A percentile compares a stretch with the other conserved stretches of the same genome.
phyloP scores from a whole-genome alignment of 1,284 basidiomycete species.

The Boletellus deceptivus region DNA sequence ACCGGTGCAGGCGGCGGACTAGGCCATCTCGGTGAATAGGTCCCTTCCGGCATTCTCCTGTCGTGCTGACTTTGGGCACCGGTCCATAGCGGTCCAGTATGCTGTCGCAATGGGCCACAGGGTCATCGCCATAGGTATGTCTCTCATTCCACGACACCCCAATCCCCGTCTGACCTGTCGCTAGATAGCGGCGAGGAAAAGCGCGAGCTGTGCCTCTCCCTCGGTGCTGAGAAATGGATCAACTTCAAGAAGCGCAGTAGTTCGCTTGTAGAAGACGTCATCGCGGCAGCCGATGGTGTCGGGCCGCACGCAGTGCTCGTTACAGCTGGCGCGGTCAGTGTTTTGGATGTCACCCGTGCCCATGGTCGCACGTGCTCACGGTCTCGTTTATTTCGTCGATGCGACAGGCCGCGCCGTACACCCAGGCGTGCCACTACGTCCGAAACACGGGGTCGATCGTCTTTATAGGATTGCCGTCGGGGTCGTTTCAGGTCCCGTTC shows the following conservation, averaged over 20 bases:
- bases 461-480: slow-evolving; percentile 53
- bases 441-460: slow-evolving; percentile 57
- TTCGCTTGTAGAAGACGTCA: slow-evolving; percentile 46
- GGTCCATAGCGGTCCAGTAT: slow-evolving; percentile 56
- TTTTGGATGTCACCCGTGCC: background rate
- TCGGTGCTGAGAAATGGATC: slow-evolving; percentile 70
- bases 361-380: background rate
- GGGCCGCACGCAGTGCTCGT: slow-evolving; percentile 70
- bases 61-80: background rate
- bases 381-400: background rate
- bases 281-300: slow-evolving; percentile 55
- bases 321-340: slow-evolving; percentile 44
- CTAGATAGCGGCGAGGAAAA: slow-evolving; percentile 68
- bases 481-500: slow-evolving; percentile 46
- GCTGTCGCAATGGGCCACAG: slow-evolving; percentile 63
- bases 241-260: slow-evolving; percentile 62
- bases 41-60: background rate
- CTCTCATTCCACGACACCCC: background rate
- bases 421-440: slow-evolving; percentile 64
- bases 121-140: slow-evolving; percentile 64
- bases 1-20: slow-evolving; percentile 66
- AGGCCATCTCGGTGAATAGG: slow-evolving; percentile 49
- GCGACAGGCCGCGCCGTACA: slow-evolving; percentile 52
- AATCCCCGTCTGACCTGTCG: background rate
- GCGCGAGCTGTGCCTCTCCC: slow-evolving; percentile 51